Base-by-base conservation (phyloP, 208 protist species). In the Jaenimonas drosophilae region DNA sequence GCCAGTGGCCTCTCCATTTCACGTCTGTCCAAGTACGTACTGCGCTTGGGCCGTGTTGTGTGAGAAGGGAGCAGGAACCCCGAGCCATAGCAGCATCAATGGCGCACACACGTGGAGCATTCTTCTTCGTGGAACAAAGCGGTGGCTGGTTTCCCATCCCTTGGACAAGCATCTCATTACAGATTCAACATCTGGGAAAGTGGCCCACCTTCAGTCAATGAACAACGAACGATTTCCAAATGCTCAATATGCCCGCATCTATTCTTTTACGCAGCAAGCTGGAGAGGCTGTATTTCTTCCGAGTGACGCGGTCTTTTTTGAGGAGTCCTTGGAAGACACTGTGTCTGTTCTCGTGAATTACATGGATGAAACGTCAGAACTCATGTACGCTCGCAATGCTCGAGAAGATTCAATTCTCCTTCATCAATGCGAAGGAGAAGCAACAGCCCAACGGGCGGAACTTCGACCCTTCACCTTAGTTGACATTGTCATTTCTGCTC, bases 241-340 rank as follows among this genome's bases (percentile, higher is more conserved):
- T 5, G 48, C 45, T 11, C 28, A 38, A 4, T 40, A 62, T 41
- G 58, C 64, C 4, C 28, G 64, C 4, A 39, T 72, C 9, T 72
- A 57, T 38, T 41, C 49, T 17, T 43, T 54, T 20, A 51, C 46
- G 16, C 64, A 72, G 34, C 16, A 41, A 6, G 59, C 45, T 14
- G 64, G 64, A 11, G 58, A 72, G 25, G 56, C 64, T 0, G 24
- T 72, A 1, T 72, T 72, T 41, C 14, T 72, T 9, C 64, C 64
- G n/a, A 51, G 42, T 39, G 64, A 72, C 26, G 64, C 58, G 5
- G 30, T 66, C n/a, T 34, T 57, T 44, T 27, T 30, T 4, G 54
- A 64, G 3, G 11, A 59, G 3, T 53, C 54, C 12, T 39, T 69
- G 2, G 46, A 52, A 14, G 29, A 53, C 14, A 53, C 45, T 2